phyloP scores from a whole-genome alignment of 2,329 filamentous ascomycete genomes.

The Leptographium galeiforme region DNA sequence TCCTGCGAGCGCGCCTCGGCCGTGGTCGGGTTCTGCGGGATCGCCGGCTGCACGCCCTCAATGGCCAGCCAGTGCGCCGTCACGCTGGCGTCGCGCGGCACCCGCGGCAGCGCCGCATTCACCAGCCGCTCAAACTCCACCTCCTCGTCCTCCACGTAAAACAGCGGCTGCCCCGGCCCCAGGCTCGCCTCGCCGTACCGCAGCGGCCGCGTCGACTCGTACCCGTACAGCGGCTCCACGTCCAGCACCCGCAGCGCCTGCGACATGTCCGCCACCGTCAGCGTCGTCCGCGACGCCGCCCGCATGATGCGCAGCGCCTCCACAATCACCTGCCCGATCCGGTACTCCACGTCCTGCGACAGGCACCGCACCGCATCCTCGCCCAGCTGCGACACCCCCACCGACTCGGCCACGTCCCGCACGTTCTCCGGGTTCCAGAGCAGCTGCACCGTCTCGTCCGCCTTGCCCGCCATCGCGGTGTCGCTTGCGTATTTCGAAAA shows the following conservation, averaged over 20 bases:
- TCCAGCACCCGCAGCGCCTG: slow-evolving; percentile 77
- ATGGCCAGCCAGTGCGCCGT: slow-evolving; percentile 97
- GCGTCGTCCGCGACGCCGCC: slow-evolving; percentile 68
- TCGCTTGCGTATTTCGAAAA: too few relatives aligned
- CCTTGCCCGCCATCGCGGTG: neutral
- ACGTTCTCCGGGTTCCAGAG: slow-evolving; percentile 97
- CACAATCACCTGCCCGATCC: slow-evolving; percentile 82
- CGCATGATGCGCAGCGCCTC: slow-evolving; percentile 96
- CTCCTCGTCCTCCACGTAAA: slow-evolving; percentile 97
- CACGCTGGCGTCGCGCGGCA: slow-evolving; percentile 83
- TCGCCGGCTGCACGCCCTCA: slow-evolving; percentile 91
- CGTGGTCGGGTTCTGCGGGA: slow-evolving; percentile 87
- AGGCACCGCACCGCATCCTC: slow-evolving; percentile 82
- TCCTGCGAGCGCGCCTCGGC: slow-evolving; percentile 75
- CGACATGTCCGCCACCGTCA: slow-evolving; percentile 81
- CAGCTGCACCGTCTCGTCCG: slow-evolving; percentile 20
- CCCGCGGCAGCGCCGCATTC: slow-evolving; percentile 87
- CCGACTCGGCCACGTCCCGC: slow-evolving; percentile 87
- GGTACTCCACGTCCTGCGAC: slow-evolving; percentile 89
- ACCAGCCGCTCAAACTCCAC: slow-evolving; percentile 98
- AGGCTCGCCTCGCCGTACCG: slow-evolving; percentile 88
- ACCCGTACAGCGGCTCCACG: slow-evolving; percentile 90
- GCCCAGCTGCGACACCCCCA: slow-evolving; percentile 68
- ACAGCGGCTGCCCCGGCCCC: slow-evolving; percentile 85
- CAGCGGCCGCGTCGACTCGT: slow-evolving; percentile 80